phyloP scores from a whole-genome alignment of 768 basidiomycete species.

The Porphyrellus cyaneotinctus region DNA sequence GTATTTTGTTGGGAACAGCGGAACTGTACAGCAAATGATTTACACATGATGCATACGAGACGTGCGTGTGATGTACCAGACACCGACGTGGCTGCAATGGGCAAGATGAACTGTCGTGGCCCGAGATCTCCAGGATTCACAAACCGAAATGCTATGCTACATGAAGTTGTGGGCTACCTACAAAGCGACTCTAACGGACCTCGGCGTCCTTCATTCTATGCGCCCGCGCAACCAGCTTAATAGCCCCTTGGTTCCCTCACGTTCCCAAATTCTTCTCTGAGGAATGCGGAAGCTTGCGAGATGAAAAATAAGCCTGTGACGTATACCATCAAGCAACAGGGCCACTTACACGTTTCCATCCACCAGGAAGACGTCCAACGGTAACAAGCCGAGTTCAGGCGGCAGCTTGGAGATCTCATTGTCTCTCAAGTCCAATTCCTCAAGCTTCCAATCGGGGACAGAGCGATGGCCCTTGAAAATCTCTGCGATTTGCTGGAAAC shows the following conservation, averaged over 20 bases:
- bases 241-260: slow-evolving; percentile 80
- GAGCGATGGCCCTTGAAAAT: slow-evolving; percentile 62
- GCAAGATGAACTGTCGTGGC: too few relatives aligned
- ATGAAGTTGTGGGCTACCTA: not conserved
- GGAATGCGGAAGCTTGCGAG: slow-evolving; percentile 71
- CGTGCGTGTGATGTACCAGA: too few relatives aligned
- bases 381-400: slow-evolving; percentile 66
- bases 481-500: slow-evolving; percentile 57
- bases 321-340: not conserved
- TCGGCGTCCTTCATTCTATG: slow-evolving; percentile 44
- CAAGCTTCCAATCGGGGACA: slow-evolving; percentile 67
- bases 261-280: slow-evolving; percentile 77
- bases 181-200: not conserved
- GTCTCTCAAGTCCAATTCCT: slow-evolving; percentile 79
- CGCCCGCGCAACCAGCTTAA: slow-evolving; percentile 75
- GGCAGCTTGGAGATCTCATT: slow-evolving; percentile 73
- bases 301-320: not conserved
- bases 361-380: slow-evolving; percentile 77
- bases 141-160: not conserved
- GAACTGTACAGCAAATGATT: not conserved
- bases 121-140: too few relatives aligned
- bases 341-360: slow-evolving; percentile 75
- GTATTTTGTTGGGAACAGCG: not conserved
- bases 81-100: too few relatives aligned
- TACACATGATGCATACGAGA: too few relatives aligned